Base-by-base conservation (phyloP, 257 asterid species). In the Vinca minor region DNA sequence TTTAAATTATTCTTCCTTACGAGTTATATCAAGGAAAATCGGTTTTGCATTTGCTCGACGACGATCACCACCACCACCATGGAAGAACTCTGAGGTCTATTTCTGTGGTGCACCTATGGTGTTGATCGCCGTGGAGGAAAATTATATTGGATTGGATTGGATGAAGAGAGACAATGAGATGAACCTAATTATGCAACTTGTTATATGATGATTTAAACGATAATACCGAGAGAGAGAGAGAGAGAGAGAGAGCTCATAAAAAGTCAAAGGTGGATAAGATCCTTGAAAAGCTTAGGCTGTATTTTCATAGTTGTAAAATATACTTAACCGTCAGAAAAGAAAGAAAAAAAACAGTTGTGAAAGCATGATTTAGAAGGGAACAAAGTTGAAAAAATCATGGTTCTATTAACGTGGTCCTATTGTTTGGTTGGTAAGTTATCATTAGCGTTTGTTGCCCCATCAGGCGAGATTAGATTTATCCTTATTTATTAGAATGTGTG, bases 141-240 rank as follows among this genome's bases (percentile, higher is more conserved):
- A 47, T 15, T 65, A 34, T 23, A 54, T 31, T 69, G 48, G 69
- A 20, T 45, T 36, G n/a, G 44, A 35, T 36, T n/a, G n/a, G n/a
- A n/a, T n/a, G n/a, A 60, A 80, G 77, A 67, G 75, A 70, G 86
- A 89, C 91, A 78, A 69, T 25, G 32, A 18, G 64, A 74, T 62
- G 76, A 73, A 74, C 47, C 64, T 8, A 41, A 66, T 64, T 42
- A 26, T 45, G 62, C 73, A 41, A 39, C 42, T 56, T 56, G 29
- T 31, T 48, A 17, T 48, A 17, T 26, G 42, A 46, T 34, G n/a
- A n/a, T 50, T 66, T 26, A 31, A 53, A 29, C 71, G 75, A 50
- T 68, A 20, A 59, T 35, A 14, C 23, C 77, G 34, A 71, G 69
- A 52, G 55, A 41, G 39, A 14, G 31, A 56, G 59, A 67, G 64